phyloP scores from a whole-genome alignment of 139 green algal genomes.

The Coelastrella sp. region DNA sequence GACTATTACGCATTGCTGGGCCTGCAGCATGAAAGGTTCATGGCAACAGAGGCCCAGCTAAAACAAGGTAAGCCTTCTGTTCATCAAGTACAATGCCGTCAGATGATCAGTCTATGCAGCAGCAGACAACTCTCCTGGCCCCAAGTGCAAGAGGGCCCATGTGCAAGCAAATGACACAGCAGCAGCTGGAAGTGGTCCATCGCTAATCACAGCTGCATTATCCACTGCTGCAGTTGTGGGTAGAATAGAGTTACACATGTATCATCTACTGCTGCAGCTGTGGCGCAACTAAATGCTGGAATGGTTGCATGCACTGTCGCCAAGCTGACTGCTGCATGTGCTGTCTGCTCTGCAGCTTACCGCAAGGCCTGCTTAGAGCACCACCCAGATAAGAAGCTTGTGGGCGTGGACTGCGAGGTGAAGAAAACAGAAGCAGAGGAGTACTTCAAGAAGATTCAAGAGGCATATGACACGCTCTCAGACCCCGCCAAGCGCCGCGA shows the following conservation, averaged over 20 bases:
- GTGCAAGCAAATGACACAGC: not conserved
- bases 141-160: not conserved
- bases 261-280: not conserved
- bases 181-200: not conserved
- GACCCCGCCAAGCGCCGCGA: constrained; percentile 87
- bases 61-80: constrained; percentile 64
- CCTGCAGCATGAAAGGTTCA: constrained; percentile 87
- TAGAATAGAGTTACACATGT: not conserved
- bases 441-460: constrained; percentile 72
- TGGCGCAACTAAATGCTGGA: not conserved
- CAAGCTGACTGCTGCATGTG: not conserved
- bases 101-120: not conserved
- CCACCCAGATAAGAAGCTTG: constrained; percentile 93
- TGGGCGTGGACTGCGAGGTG: constrained; percentile 54
- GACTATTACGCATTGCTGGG: constrained; percentile 92
- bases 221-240: not conserved
- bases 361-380: constrained; percentile 83
- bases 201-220: not conserved
- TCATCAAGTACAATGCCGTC: too few species aligned
- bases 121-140: not conserved
- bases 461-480: constrained; percentile 86
- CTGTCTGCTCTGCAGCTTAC: constrained; percentile 71
- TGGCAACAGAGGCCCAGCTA: constrained; percentile 83
- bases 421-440: constrained; percentile 52
- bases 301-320: not conserved